Base-by-base conservation (phyloP, 225 moss, liverwort and hornwort genomes). In the Polytrichum commune region DNA sequence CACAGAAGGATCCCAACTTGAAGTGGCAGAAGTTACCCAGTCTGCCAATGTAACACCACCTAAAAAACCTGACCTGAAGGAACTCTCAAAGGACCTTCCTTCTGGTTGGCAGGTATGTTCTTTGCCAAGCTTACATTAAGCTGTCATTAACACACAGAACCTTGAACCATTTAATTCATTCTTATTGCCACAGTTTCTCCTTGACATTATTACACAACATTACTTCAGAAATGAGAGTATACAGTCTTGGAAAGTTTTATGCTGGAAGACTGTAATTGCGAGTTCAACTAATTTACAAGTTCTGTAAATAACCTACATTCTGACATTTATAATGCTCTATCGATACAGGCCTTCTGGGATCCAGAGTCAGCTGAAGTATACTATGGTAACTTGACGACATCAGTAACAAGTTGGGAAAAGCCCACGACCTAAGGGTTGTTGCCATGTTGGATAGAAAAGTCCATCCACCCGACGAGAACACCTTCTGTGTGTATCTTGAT, bases 341-440 rank as follows among this genome's bases (percentile, higher is more conserved):
- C 27, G 26, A 5, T 6, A 54, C 89, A 89, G 89, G 89, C 86
- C 25, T 89, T 86, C 55, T 89, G 89, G 89, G 89, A 89, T 75
- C 78, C 81, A 30, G 80, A 77, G 54, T 89, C 89, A 68, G 83
- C 69, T 72, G 89, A 89, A 79, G 89, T 89, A 53, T 89, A 89
- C 69, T 89, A 84, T 55, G 89, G 89, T 61, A 89, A 89, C 69
- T 69, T 89, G 77, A 55, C 79, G 27, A 89, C 89, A 60, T 77
- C 85, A 19, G 84, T 84, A 70, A 89, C 89, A 24, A 83, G 86
- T 69, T 89, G 89, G 89, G 89, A 89, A 69, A 85, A 83, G 71
- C 89, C 89, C 27, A 71, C 71, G 25, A 54, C 6, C 68, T 68
- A 68, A 46, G 46, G 46, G 4, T 13, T 46, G 46, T 46, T 46